Evolutionary conservation across 768 basidiomycete genomes (phyloP), one percentile per base, ranked within the genome.

Genomic region (Suillus ampliporus): DNA sequence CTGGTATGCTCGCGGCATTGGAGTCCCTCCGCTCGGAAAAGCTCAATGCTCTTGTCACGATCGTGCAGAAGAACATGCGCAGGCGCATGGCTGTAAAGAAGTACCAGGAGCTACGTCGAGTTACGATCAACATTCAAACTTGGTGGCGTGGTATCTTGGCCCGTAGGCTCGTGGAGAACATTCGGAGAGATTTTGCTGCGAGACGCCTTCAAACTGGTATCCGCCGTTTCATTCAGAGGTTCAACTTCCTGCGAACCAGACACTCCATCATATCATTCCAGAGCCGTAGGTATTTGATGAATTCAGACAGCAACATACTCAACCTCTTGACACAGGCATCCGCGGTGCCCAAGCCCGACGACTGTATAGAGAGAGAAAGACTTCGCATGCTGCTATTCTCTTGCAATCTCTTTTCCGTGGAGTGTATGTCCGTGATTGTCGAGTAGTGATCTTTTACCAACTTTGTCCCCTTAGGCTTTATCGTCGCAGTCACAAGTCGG

Each of bases 41-140:
- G 63, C 84, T 99, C 58, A 96, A 97, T 72, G 82, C 89, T 23
- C 86, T 99, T 78, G 94, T 96, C 64, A 97, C 95, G 14, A 86
- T 97, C 57, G 91, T 99, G 3, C 97, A 99, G 81, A 99, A 99
- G 87, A 98, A 99, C 76, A 90, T 99, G 82, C 87, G 92, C 54
- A 83, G 97, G 58, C 84, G 86, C 51, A 84, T 97, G 82, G 95
- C 93, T 8, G 83, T 90, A 63, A 93, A 91, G 73, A 85, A 83
- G 57, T 99, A 96, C 71, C 84, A 83, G 61, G 77, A 82, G 59
- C 82, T 95, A 51, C 87, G 94, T 38, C 72, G 68, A 4, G 86
- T 91, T 28, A 87, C 95, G 1, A 90, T 98, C 74, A 89, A 79
- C 71, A 89, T 99, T 41, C 97, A 99, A 76, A 89, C 93, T 0